Base-by-base conservation (phyloP, 306 rosid genomes). In the Luffa aegyptiaca region DNA sequence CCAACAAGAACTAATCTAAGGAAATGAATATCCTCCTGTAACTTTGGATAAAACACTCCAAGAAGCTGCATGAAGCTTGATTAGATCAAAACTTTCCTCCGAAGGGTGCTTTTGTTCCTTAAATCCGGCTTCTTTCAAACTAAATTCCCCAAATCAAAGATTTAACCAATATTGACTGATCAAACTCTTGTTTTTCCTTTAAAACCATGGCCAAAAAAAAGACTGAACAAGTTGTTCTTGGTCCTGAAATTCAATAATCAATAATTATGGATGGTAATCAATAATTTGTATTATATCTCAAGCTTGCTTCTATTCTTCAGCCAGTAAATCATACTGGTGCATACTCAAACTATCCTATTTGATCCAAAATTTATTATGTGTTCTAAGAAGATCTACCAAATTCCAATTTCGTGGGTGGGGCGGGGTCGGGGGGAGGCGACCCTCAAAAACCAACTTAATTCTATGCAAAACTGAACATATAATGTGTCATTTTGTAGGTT, bases 401-500 rank as follows among this genome's bases (percentile, higher is more conserved):
- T n/a, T 45, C 55, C 76, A 70, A 20, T 13, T 70, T 70, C 0
- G 33, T n/a, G 76, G 36, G 33, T n/a, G 76, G 36, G 55, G 42
- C 2, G 12, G 71, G 70, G 45, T 35, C 20, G 37, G 3, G 17
- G 42, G 41, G 33, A 42, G 44, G 44, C 31, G 31, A 63, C 70
- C 18, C 20, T 63, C 21, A 36, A 36, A 64, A 64, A 64, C 71
- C 33, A 14, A 39, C 33, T 18, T 41, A 18, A 66, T 66, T 16
- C 58, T 3, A 48, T 48, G 41, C 61, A 18, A 6, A 48, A 81
- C 39, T 16, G 74, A 33, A 73, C 31, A 3, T 80, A 63, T 18
- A 64, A 66, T 68, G 39, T 56, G 72, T 82, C 14, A 62, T 78
- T 58, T 87, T 90, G 87, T 86, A 94, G 98, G 92, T 94, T 87